Base-by-base conservation (phyloP, 345 rosid genomes). In the Garcia nutans region DNA sequence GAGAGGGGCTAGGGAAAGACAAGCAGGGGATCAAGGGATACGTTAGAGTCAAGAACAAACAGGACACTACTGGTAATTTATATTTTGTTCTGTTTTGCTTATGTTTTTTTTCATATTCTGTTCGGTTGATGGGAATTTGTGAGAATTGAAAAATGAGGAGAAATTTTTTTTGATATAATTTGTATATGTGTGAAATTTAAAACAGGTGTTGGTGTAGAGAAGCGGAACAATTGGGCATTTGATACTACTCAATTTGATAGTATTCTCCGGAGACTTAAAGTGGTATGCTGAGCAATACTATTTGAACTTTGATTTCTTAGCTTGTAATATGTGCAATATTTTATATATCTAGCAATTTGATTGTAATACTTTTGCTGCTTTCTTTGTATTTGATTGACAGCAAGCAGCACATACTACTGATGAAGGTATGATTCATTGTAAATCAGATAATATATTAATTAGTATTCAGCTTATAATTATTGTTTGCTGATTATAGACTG, bases 1-100 rank as follows among this genome's bases (percentile, higher is more conserved):
- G 99, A 82, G 97, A 96, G 86, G 98, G 99, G 70, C 89, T 96
- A 1, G 98, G 99, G 72, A 96, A 93, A 82, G 98, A 96, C 74
- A 96, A 92, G 85, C 99, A 96, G 85, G 98, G 98, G 70, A 93
- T 96, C 82, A 96, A 96, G 78, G 95, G 97, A 65, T 68, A 93
- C 54, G 91, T 96, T 55, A 88, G 89, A 84, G 95, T 96, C 4
- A 85, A 89, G 81, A 96, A 96, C 88, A 96, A 96, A 64, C 97
- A 92, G 75, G 98, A 96, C 77, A 92, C 93, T 11, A 26, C 76
- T 59, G 98, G 97, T 94, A 77, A 65, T 59, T 59, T 68, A 2
- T 52, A 6, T 72, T 57, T 33, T 54, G 2, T 47, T 26, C 66
- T 31, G 19, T 62, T 56, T 33, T 10, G 31, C 37, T 45, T n/a